phyloP scores from a whole-genome alignment of 305 asterid species.

The Fraxinus baroniana region DNA sequence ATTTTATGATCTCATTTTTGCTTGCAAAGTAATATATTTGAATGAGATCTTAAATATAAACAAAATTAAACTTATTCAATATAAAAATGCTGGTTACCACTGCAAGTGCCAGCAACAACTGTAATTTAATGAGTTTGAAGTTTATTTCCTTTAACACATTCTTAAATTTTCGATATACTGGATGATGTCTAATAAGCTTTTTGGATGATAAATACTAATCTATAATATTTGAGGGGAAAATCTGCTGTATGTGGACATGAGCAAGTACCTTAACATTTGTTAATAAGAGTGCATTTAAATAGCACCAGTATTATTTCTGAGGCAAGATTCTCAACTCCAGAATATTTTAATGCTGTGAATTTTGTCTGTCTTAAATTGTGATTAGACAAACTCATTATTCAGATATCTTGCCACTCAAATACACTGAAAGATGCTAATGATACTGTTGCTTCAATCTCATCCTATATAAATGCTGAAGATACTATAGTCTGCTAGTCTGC shows the following conservation, averaged over 20 bases:
- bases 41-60: background rate
- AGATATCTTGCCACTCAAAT: background rate
- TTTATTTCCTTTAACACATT: background rate
- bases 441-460: background rate
- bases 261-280: background rate
- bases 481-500: background rate
- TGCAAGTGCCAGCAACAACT: background rate
- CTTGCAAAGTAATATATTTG: background rate
- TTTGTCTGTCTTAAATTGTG: background rate
- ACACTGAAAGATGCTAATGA: background rate
- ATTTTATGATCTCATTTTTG: conserved; percentile 1
- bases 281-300: background rate
- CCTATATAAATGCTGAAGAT: background rate
- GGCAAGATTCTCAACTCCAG: background rate
- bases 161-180: background rate
- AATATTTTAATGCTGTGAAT: background rate
- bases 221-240: background rate
- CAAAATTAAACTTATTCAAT: background rate
- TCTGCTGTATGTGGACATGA: background rate
- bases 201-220: background rate
- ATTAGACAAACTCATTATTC: background rate
- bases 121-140: background rate
- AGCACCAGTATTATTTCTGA: conserved; percentile 8
- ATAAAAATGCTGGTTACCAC: background rate
- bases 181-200: background rate